Percentiles rank a stretch among this genome's conserved stretches.
Conservation (phyloP, 2,329 filamentous ascomycete species). For the Dactylonectria estremocensis region DNA sequence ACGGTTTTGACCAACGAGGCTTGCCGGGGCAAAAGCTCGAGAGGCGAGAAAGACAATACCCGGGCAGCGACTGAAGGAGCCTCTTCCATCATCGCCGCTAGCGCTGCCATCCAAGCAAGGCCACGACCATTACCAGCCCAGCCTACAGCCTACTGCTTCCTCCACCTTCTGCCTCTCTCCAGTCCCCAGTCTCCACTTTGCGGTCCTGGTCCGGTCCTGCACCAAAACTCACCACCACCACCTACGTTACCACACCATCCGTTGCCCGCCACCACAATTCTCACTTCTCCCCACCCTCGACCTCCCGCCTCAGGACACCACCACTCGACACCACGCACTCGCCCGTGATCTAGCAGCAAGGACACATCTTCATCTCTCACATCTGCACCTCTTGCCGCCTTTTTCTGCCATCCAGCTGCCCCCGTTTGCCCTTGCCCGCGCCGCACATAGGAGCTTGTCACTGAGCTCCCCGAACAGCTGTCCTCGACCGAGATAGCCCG, state of each 20-base stretch:
- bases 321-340: conserved; percentile 6
- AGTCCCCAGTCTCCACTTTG: no score
- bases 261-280: conserved; percentile 43
- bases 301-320: conserved; percentile 32
- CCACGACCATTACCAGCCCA: conserved; percentile 16
- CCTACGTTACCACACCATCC: conserved; percentile 40
- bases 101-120: conserved; percentile 33
- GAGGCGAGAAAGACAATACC: neutral
- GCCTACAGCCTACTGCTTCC: conserved; percentile 6
- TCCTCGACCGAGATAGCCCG: conserved; percentile 25
- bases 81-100: conserved; percentile 48
- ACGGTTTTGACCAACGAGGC: neutral
- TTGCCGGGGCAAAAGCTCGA: conserved; percentile 5
- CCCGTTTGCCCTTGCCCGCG: conserved; percentile 33
- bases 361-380: conserved; percentile 30
- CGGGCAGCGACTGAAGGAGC: conserved; percentile 22
- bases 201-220: conserved; percentile 43
- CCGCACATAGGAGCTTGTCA: conserved; percentile 44
- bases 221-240: conserved; percentile 46
- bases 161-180: conserved; percentile 35
- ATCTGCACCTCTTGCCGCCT: conserved; percentile 21
- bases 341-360: conserved; percentile 29
- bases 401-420: conserved; percentile 30
- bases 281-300: conserved; percentile 36
- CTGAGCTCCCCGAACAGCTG: conserved; percentile 48